Percentiles rank a stretch among this genome's conserved stretches.
Evolutionary conservation across 768 basidiomycete species (phyloP).

Genomic region (Harrya chromipes): DNA sequence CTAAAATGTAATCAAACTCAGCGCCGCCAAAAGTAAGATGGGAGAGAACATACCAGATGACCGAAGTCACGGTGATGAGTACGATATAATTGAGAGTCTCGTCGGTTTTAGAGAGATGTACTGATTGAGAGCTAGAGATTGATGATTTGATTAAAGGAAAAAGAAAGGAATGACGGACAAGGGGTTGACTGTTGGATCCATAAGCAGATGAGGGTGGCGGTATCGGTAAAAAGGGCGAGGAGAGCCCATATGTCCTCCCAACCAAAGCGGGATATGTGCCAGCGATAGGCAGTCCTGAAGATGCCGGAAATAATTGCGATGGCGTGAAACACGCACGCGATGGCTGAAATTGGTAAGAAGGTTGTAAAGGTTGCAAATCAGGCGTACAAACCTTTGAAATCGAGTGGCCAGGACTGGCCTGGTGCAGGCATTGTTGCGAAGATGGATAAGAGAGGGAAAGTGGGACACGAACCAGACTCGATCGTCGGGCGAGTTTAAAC

Average conservation of each 20-base stretch:
- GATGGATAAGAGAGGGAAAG: neutral
- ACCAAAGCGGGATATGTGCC: conserved; percentile 12
- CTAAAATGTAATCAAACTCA: neutral
- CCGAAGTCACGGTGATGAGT: conserved; percentile 1
- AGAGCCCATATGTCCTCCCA: conserved; percentile 18
- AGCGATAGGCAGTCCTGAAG: conserved; percentile 15
- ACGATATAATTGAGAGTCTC: conserved; percentile 4
- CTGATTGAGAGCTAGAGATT: neutral
- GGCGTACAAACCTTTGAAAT: conserved; percentile 11
- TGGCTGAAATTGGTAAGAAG: neutral
- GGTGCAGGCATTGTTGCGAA: conserved; percentile 13
- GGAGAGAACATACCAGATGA: conserved; percentile 8
- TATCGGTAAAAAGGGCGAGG: conserved; percentile 15
- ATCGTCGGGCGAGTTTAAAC: neutral
- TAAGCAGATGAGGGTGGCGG: conserved; percentile 1
- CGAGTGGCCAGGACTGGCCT: conserved; percentile 10
- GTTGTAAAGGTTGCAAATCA: neutral
- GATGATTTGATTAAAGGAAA: neutral
- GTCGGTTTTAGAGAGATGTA: neutral
- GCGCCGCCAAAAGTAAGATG: neutral
- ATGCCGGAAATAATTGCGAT: conserved; percentile 11
- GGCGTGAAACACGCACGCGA: conserved; percentile 6
- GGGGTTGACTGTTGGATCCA: conserved; percentile 7
- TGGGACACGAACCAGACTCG: neutral
- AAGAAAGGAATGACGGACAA: neutral